Percentiles rank a stretch among this genome's conserved stretches.
phyloP scores from a whole-genome alignment of 1,139 yeast genomes.

The Hemisphaericaspora lyxosophila region DNA sequence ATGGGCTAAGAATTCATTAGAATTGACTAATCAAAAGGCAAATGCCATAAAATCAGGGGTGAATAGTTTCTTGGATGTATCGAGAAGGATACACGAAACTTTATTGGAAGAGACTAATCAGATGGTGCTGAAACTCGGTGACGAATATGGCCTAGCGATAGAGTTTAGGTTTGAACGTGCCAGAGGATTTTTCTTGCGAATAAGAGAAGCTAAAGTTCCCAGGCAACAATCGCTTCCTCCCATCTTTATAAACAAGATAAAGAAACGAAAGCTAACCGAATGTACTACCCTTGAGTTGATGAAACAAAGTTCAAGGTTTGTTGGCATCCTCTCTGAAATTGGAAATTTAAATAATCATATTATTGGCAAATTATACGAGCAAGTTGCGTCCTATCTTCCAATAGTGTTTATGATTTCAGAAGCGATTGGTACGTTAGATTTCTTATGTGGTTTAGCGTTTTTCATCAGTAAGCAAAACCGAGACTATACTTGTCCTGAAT shows the following conservation, averaged over 20 bases:
- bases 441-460: constrained; percentile 35
- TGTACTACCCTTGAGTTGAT: constrained; percentile 42
- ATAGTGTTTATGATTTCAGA: constrained; percentile 44
- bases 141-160: constrained; percentile 20
- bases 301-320: constrained; percentile 39
- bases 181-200: constrained; percentile 38
- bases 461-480: constrained; percentile 18
- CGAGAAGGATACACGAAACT: constrained; percentile 39
- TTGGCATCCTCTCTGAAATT: constrained; percentile 40
- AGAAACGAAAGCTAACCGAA: constrained; percentile 32
- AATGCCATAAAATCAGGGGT: constrained; percentile 44
- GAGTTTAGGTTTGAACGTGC: constrained; percentile 33
- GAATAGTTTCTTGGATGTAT: constrained; percentile 47
- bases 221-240: constrained; percentile 23
- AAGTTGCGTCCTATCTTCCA: constrained; percentile 27
- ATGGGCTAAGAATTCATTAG: constrained; percentile 40
- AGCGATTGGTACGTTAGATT: constrained; percentile 42
- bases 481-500: constrained; percentile 34
- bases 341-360: constrained; percentile 38
- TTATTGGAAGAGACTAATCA: constrained; percentile 34
- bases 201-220: constrained; percentile 17
- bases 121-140: constrained; percentile 20
- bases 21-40: constrained; percentile 42
- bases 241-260: constrained; percentile 30
- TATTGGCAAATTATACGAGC: constrained; percentile 27